Evolutionary conservation across 352 stramenopile species (phyloP), one percentile per base, ranked within the genome.

Genomic region (Globisporangium orthogonon): DNA sequence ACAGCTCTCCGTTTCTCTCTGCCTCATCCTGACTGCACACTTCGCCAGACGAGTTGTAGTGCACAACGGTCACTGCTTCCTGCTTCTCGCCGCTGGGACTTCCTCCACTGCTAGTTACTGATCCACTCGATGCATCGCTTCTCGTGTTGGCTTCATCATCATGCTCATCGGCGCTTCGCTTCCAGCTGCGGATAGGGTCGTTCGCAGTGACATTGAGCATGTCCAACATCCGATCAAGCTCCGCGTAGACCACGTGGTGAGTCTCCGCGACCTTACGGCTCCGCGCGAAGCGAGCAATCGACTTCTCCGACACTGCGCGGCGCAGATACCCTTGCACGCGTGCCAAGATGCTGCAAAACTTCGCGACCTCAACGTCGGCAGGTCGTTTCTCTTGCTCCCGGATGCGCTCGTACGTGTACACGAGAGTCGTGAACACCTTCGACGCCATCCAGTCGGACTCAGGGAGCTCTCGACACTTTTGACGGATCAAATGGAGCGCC

Each of bases 171-270:
- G 44, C 11, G 10, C 44, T 49, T 4, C 44, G 41, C 41, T 47
- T 47, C 41, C 41, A 47, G 41, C 41, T 47, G 15, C 44, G 56
- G 17, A 62, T 62, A 9, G 49, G 4, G 30, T 62, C 39, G 10
- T 3, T n/a, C 3, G 15, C 15, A 0, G 30, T 6, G 1, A 56
- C 40, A 11, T 29, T 17, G 6, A 62, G n/a, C n/a, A 46, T 18
- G 49, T 62, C 56, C 14, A 62, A 39, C 43, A 62, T 18, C 4
- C 33, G 49, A 29, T 56, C 56, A 10, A 62, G 40, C 15, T 62
- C n/a, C 0, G 18, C 23, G 56, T 56, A 62, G 10, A 62, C 33
- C 31, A 62, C 28, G 2, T 50, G 30, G 23, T 56, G 49, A 10
- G 48, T 23, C 43, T 52, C 41, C 4, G 31, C 31, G 0, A 62